Evolutionary conservation across 2,329 filamentous ascomycete species (phyloP).

Genomic region (Penicillium sp.): DNA sequence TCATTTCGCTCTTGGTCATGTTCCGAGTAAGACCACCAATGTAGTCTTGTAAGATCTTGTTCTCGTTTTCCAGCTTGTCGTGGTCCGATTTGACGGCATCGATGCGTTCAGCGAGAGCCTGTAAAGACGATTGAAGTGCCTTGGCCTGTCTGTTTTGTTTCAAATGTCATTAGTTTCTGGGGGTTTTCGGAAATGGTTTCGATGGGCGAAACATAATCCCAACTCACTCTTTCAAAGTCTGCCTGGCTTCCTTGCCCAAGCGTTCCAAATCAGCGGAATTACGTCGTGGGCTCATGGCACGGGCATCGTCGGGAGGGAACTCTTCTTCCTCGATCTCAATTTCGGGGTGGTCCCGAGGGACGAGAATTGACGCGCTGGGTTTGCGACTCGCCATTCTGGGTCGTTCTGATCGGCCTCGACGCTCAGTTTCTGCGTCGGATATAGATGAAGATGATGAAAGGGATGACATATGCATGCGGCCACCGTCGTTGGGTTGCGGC

Average conservation of each 20-base stretch:
- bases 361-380: slow-evolving; percentile 79
- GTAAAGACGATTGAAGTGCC: slow-evolving; percentile 81
- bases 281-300: slow-evolving; percentile 90
- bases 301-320: slow-evolving; percentile 82
- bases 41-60: slow-evolving; percentile 96
- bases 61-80: slow-evolving; percentile 94
- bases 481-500: slow-evolving; percentile 42
- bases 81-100: slow-evolving; percentile 93
- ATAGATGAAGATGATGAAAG: slow-evolving; percentile 51
- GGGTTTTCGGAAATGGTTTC: background rate
- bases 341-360: slow-evolving; percentile 73
- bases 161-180: background rate
- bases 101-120: slow-evolving; percentile 88
- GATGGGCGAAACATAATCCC: background rate
- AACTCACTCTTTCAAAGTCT: slow-evolving; percentile 62
- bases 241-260: slow-evolving; percentile 78
- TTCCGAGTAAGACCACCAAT: slow-evolving; percentile 93
- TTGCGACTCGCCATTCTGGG: slow-evolving; percentile 73
- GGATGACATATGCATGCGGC: slow-evolving; percentile 43
- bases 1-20: slow-evolving; percentile 59
- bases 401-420: slow-evolving; percentile 53
- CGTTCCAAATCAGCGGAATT: slow-evolving; percentile 89
- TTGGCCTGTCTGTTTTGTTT: slow-evolving; percentile 71
- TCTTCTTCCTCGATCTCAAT: slow-evolving; percentile 73
- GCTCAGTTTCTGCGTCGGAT: slow-evolving; percentile 49